Evolutionary conservation across 331 rosid species (phyloP), one percentile per base, ranked within the genome.

Genomic region (Pyracantha coccinea): DNA sequence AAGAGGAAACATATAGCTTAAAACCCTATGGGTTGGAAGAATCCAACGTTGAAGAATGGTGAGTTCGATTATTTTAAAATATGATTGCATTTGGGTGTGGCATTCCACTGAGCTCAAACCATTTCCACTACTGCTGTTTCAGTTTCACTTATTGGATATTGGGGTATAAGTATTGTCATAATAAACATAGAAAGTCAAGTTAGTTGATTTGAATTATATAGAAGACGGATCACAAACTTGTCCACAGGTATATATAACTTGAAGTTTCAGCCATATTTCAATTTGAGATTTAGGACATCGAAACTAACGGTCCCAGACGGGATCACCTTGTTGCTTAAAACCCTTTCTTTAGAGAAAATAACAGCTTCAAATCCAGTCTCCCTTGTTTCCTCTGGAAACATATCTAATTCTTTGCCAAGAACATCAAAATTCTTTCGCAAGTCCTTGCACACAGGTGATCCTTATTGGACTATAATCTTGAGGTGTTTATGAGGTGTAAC

Each of bases 1-100:
- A 85, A 78, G 97, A 90, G 82, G 92, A 80, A 80, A 66, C 88
- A 75, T 94, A 94, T 80, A 86, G 87, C 83, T 79, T 92, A 82
- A 89, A 81, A 85, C 86, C 91, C 77, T 47, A 32, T 79, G 78
- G 81, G 64, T 73, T 76, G 58, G 89, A 87, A 68, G 90, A 83
- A 75, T 75, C 59, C 72, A 57, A 79, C 52, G 66, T 67, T 62
- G 89, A 78, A 83, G 85, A 86, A 59, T 28, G 89, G 97, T 89
- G 75, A 86, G 97, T 88, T 84, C 14, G 60, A 63, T 68, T 45
- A 27, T 21, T 64, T 35, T 38, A 21, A 45, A 71, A 31, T 60
- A 52, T 5, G 25, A 24, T 41, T 47, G 44, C 35, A 55, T n/a
- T 38, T 31, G 7, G 8, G 23, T 29, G 44, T 23, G 8, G 20